phyloP scores from a whole-genome alignment of 75 land plant genomes.

The Sequoia sempervirens region DNA sequence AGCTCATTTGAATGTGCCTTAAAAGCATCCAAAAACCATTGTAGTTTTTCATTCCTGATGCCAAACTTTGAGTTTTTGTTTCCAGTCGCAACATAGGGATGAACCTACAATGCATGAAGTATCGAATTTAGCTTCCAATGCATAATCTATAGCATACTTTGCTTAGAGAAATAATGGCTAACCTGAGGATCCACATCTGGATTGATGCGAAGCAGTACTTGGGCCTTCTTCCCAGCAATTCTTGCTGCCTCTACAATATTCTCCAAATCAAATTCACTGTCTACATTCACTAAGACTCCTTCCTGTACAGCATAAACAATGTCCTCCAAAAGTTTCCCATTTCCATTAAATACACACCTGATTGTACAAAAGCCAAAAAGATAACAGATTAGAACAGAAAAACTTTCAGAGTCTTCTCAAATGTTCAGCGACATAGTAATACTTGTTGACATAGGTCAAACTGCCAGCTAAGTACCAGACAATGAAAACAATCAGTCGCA shows the following conservation, averaged over 20 bases:
- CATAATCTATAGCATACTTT: neutral
- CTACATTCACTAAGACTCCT: constrained; percentile 85
- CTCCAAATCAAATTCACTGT: constrained; percentile 95
- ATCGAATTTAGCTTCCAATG: constrained; percentile 4
- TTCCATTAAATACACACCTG: constrained; percentile 96
- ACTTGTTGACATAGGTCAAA: neutral
- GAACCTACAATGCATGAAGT: constrained; percentile 46
- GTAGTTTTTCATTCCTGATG: constrained; percentile 89
- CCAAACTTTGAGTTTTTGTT: constrained; percentile 98
- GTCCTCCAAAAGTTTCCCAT: constrained; percentile 86
- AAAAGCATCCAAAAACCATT: constrained; percentile 89
- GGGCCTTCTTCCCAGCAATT: constrained; percentile 61
- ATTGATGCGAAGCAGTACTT: constrained; percentile 85
- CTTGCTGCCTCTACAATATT: constrained; percentile 78
- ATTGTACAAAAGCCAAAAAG: neutral
- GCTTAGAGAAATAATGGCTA: neutral
- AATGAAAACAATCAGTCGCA: neutral
- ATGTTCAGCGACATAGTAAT: neutral
- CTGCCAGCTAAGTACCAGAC: neutral
- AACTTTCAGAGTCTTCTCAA: neutral
- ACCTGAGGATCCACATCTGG: constrained; percentile 99
- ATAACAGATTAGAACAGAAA: neutral
- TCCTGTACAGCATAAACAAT: constrained; percentile 77
- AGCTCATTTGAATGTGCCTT: constrained; percentile 72
- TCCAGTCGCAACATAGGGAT: constrained; percentile 97